Evolutionary conservation across 2,329 filamentous ascomycete genomes (phyloP).

Genomic region (Albifimbria verrucaria): DNA sequence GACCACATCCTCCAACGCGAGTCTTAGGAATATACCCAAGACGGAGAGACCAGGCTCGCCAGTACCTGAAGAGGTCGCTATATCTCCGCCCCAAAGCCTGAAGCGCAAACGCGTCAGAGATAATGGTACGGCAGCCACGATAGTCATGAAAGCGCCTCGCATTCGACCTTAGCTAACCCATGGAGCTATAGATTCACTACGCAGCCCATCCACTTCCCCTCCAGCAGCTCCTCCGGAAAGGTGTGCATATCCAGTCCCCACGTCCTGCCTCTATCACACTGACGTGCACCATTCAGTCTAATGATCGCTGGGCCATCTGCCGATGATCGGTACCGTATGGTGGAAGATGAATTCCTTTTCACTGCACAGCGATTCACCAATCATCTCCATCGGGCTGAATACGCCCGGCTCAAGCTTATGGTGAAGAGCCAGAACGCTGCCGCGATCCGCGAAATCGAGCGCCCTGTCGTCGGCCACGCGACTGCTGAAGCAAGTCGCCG

Average conservation of each 20-base stretch:
- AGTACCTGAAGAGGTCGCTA: no score
- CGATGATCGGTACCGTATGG: conserved; percentile 79
- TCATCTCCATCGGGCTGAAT: conserved; percentile 76
- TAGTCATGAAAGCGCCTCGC: neutral
- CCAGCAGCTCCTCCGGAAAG: conserved; percentile 46
- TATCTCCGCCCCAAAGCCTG: conserved; percentile 7
- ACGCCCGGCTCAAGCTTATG: conserved; percentile 60
- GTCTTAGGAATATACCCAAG: no score
- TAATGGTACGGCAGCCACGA: conserved; percentile 17
- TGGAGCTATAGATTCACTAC: conserved; percentile 14
- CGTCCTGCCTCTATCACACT: neutral
- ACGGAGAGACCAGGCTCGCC: no score
- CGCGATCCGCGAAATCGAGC: conserved; percentile 46
- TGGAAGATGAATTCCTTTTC: conserved; percentile 73
- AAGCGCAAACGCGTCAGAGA: conserved; percentile 3
- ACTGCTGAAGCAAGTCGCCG: conserved; percentile 21
- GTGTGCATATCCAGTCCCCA: no score
- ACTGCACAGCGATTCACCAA: conserved; percentile 68
- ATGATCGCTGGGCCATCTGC: conserved; percentile 62
- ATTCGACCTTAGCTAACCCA: neutral
- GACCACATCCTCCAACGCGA: no score
- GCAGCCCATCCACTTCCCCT: conserved; percentile 49
- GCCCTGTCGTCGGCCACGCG: conserved; percentile 44
- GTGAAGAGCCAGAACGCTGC: conserved; percentile 53
- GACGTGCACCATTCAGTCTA: conserved; percentile 33